Percentiles rank a stretch among this genome's conserved stretches.
Conservation (phyloP, 805 yeast species). For the Lachancea kluyveri region DNA sequence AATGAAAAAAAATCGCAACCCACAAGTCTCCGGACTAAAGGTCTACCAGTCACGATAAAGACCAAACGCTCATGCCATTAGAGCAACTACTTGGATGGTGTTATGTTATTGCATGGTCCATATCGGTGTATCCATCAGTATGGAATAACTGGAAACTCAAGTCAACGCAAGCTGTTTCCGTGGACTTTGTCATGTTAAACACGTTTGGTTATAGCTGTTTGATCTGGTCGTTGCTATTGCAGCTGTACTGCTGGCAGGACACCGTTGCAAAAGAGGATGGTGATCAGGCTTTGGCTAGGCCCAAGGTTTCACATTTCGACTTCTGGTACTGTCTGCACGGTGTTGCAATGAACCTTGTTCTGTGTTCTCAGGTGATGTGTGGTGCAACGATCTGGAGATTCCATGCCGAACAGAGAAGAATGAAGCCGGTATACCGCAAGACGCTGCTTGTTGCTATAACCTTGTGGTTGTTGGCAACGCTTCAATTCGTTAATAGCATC, state of each 20-base stretch:
- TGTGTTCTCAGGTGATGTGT: conserved; percentile 35
- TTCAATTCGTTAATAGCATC: conserved; percentile 11
- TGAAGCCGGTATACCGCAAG: conserved; percentile 20
- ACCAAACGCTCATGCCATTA: too few relatives aligned
- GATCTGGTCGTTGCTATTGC: conserved; percentile 37
- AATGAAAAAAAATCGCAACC: too few relatives aligned
- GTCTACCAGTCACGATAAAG: too few relatives aligned
- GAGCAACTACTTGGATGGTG: conserved; percentile 30
- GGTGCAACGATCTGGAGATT: conserved; percentile 35
- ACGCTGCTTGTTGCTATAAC: conserved; percentile 14
- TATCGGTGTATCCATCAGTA: conserved; percentile 47
- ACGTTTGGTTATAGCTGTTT: conserved; percentile 42
- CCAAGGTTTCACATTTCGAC: conserved; percentile 40
- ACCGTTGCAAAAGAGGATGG: conserved; percentile 24
- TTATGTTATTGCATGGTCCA: conserved; percentile 38
- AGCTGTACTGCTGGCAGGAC: conserved; percentile 33
- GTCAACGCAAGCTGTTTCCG: conserved; percentile 44
- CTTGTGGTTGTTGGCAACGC: conserved; percentile 11
- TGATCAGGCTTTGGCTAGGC: conserved; percentile 30
- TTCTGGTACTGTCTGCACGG: conserved; percentile 45
- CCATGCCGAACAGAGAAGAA: conserved; percentile 15
- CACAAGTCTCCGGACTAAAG: too few relatives aligned
- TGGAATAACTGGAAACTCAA: conserved; percentile 34
- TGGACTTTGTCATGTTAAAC: conserved; percentile 42
- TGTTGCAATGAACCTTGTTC: conserved; percentile 33